Evolutionary conservation across 2,329 filamentous ascomycete genomes (phyloP), one percentile per base, ranked within the genome.

Genomic region (Leptographium radiaticola): DNA sequence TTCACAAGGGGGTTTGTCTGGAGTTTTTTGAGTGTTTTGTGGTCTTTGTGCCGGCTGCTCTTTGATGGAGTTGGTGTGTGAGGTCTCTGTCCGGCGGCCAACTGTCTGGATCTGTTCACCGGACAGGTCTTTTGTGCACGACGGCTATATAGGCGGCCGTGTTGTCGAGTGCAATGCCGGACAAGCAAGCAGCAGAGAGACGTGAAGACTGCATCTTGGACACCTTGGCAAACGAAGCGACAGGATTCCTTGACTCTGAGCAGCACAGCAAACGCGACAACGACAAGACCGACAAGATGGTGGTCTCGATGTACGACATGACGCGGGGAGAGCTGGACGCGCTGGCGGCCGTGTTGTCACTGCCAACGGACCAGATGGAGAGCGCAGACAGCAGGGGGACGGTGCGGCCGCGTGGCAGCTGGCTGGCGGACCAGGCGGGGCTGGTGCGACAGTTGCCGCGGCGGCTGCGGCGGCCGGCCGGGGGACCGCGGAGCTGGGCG

Each of bases 401-500:
- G 30, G 51, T 49, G 20, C 25, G 11, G 2, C 56, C 56, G 1
- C 47, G 55, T 0, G n/a, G 38, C 2, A 15, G 5, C 5, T 60
- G 59, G 59, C 52, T 53, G 15, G 36, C 42, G 9, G 46, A 53
- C 9, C 59, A 60, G 42, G 51, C 49, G 38, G n/a, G 20, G n/a
- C 52, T 45, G 15, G 39, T 56, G 6, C n/a, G 51, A 5, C 51
- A 36, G 6, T 54, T 60, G n/a, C 57, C 56, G 34, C 15, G 2
- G 5, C 13, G 44, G 1, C 45, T 60, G 4, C 56, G 34, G 12
- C n/a, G 34, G 1, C 59, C 55, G 3, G n/a, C 18, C 1, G 52
- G 50, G 2, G 53, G 50, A 2, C 48, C 71, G 8, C 60, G 62
- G 43, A 67, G 70, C 7, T 53, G 70, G 5, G 59, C 64, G 20